These are phyloP conservation scores for Aureobasidium leucospermi DNA, from an alignment of 2,329 filamentous ascomycete species.

Conservation along the genomic window DNA sequence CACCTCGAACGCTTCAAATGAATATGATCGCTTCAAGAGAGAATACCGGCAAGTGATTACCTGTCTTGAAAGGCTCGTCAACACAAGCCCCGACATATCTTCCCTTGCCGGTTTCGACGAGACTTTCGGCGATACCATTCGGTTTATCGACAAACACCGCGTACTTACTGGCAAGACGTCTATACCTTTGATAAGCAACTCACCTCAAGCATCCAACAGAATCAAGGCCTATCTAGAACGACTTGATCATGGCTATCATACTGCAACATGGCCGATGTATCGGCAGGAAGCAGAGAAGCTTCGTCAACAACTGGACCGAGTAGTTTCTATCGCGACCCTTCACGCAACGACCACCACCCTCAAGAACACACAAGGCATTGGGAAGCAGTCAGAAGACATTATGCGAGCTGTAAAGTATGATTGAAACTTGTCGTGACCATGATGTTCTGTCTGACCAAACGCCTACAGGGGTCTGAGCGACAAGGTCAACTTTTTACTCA, in stretches of 20 bases:
- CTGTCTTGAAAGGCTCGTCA: not conserved
- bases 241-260: not conserved
- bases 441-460: not conserved
- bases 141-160: not conserved
- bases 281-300: conserved; percentile 1
- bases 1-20: not conserved
- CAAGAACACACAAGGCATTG: not conserved
- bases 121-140: not conserved
- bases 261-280: not conserved
- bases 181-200: not conserved
- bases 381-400: not conserved
- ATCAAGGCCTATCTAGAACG: not conserved
- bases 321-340: not conserved
- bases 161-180: not conserved
- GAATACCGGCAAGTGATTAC: not conserved
- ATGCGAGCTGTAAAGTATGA: not conserved
- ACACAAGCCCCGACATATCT: not conserved
- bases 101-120: not conserved
- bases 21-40: not conserved
- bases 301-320: not conserved
- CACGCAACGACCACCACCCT: not conserved
- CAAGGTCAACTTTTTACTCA: not conserved
- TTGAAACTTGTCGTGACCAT: no score
- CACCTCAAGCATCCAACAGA: not conserved
- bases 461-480: not conserved